phyloP scores from a whole-genome alignment of 1,139 yeast genomes.

The Debaryomyces singareniensis region DNA sequence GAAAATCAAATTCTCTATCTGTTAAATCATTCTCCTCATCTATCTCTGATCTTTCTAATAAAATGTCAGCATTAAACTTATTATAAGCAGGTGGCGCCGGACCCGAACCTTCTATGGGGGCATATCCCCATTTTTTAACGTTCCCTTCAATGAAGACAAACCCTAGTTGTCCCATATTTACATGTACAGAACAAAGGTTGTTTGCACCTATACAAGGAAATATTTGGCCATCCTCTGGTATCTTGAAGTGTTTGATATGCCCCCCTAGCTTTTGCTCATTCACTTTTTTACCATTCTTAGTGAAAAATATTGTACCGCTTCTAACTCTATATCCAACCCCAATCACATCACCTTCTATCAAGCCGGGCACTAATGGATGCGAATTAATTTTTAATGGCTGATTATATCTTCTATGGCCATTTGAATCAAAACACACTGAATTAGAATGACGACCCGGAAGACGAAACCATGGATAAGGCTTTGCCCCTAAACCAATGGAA shows the following conservation, averaged over 20 bases:
- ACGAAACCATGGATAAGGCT: slow-evolving; percentile 56
- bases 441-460: slow-evolving; percentile 51
- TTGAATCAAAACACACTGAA: slow-evolving; percentile 46
- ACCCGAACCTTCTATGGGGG: slow-evolving; percentile 54
- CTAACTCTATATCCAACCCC: slow-evolving; percentile 62
- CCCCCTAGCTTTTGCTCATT: slow-evolving; percentile 68
- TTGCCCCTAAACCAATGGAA: slow-evolving; percentile 41
- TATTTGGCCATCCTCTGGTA: slow-evolving; percentile 33
- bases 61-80: slow-evolving; percentile 47
- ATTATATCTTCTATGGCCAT: slow-evolving; percentile 45
- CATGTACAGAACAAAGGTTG: slow-evolving; percentile 46
- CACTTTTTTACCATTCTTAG: slow-evolving; percentile 63
- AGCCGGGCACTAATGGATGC: slow-evolving; percentile 39
- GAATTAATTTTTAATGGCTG: slow-evolving; percentile 39
- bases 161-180: slow-evolving; percentile 53
- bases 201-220: slow-evolving; percentile 51
- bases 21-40: slow-evolving; percentile 43
- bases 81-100: slow-evolving; percentile 60
- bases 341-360: slow-evolving; percentile 55
- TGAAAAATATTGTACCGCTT: slow-evolving; percentile 59
- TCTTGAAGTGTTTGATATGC: slow-evolving; percentile 45
- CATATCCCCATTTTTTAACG: slow-evolving; percentile 62
- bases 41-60: slow-evolving; percentile 48
- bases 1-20: slow-evolving; percentile 45
- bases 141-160: slow-evolving; percentile 55